Percentiles rank a stretch among this genome's conserved stretches.
Evolutionary conservation across 371 early-diverging fungal genomes (phyloP).

Genomic region (Mucor saturninus): DNA sequence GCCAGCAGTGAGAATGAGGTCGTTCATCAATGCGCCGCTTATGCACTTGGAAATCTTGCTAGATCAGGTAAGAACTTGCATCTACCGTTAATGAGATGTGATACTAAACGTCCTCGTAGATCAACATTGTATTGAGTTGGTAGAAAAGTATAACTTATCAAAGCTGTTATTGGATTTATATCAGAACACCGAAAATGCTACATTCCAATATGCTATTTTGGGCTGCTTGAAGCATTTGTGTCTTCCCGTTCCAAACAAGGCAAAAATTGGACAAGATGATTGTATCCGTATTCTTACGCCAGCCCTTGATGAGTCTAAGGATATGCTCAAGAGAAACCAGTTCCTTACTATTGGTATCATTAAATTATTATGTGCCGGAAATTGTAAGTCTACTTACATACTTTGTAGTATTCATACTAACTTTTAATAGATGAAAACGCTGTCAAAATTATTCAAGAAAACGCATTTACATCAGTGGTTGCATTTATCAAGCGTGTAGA

Average conservation of each 20-base stretch:
- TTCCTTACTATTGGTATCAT: constrained; percentile 64
- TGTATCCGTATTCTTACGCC: constrained; percentile 54
- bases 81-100: neutral
- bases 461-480: constrained; percentile 34
- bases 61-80: constrained; percentile 49
- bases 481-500: constrained; percentile 58
- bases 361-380: constrained; percentile 58
- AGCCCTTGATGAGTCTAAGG: constrained; percentile 54
- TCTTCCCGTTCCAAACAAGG: constrained; percentile 60
- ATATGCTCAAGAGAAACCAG: constrained; percentile 67
- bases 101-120: constrained; percentile 33
- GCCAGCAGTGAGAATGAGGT: constrained; percentile 34
- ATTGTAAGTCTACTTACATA: constrained; percentile 44
- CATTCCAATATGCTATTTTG: constrained; percentile 63
- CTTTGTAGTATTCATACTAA: neutral
- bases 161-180: constrained; percentile 52
- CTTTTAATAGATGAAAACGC: constrained; percentile 39
- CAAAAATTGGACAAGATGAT: constrained; percentile 53
- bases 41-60: constrained; percentile 67
- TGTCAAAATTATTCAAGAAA: constrained; percentile 27
- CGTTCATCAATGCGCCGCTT: constrained; percentile 52
- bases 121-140: constrained; percentile 61
- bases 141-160: constrained; percentile 54
- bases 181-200: constrained; percentile 56
- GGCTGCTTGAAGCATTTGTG: constrained; percentile 67